phyloP scores from a whole-genome alignment of 371 early-diverging fungal species.

The Mucor indicus region DNA sequence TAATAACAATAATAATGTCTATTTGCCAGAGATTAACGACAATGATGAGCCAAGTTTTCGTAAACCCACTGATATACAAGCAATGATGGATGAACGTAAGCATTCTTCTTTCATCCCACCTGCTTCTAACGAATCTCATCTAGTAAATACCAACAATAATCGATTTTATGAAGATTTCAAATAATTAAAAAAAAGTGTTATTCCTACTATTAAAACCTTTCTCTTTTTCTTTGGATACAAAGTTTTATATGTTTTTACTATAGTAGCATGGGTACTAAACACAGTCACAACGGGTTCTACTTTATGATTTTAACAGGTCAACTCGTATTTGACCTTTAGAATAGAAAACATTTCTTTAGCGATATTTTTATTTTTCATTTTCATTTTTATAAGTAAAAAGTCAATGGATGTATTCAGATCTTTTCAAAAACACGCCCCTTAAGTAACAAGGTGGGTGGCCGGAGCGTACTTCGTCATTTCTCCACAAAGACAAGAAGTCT shows the following conservation, averaged over 20 bases:
- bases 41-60: conserved; percentile 1
- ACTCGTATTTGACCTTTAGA: no score
- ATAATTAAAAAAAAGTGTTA: no score
- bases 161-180: conserved; percentile 36
- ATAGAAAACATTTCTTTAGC: no score
- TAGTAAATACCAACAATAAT: conserved; percentile 31
- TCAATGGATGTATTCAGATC: conserved; percentile 24
- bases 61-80: conserved; percentile 12
- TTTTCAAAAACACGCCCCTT: conserved; percentile 18
- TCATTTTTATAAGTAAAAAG: neutral
- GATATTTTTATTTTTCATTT: conserved; percentile 9
- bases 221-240: no score
- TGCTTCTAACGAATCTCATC: conserved; percentile 34
- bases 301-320: no score
- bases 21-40: neutral
- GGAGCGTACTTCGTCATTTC: conserved; percentile 25
- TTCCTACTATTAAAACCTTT: no score
- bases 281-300: no score
- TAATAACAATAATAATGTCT: neutral
- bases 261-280: no score
- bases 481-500: conserved; percentile 3
- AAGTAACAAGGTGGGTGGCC: conserved; percentile 28
- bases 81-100: conserved; percentile 17
- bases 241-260: no score
- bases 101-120: neutral